Conservation (phyloP, 2,329 filamentous ascomycete genomes). For the Paraphoma sp. region DNA sequence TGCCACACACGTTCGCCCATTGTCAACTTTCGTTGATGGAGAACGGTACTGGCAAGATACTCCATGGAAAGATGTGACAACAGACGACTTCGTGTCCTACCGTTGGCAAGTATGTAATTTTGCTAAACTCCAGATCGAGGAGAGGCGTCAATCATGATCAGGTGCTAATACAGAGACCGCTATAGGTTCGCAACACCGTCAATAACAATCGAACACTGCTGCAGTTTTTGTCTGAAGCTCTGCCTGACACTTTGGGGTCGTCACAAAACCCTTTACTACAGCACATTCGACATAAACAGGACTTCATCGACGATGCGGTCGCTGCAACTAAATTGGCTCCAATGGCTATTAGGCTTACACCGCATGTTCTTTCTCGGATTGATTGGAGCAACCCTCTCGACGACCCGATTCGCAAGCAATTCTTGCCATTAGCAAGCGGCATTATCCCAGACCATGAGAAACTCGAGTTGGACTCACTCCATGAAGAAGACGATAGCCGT, state of each 20-base stretch:
- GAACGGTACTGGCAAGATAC: conserved; percentile 59
- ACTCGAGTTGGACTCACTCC: conserved; percentile 64
- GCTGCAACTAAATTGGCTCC: conserved; percentile 61
- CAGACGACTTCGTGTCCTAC: conserved; percentile 60
- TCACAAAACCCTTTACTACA: conserved; percentile 36
- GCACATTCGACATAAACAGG: conserved; percentile 55
- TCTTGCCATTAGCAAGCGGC: conserved; percentile 62
- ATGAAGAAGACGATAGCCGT: conserved; percentile 62
- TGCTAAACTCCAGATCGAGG: not conserved
- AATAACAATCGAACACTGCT: conserved; percentile 56
- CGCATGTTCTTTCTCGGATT: conserved; percentile 65
- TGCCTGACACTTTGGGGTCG: conserved; percentile 59
- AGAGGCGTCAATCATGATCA: too few relatives aligned
- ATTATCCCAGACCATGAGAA: conserved; percentile 63
- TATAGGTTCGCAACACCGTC: conserved; percentile 58
- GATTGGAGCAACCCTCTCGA: conserved; percentile 66
- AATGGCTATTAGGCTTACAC: conserved; percentile 67
- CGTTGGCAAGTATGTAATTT: conserved; percentile 59
- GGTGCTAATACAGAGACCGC: not conserved
- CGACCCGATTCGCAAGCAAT: conserved; percentile 67
- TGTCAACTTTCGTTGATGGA: conserved; percentile 17
- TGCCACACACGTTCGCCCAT: conserved; percentile 6
- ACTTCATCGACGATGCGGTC: conserved; percentile 62
- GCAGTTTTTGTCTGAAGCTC: conserved; percentile 57
- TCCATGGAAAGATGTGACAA: conserved; percentile 57